These are phyloP conservation scores for Trichoderma afroharzianum DNA, from an alignment of 2,329 filamentous ascomycete species.

Conservation along the genomic window DNA sequence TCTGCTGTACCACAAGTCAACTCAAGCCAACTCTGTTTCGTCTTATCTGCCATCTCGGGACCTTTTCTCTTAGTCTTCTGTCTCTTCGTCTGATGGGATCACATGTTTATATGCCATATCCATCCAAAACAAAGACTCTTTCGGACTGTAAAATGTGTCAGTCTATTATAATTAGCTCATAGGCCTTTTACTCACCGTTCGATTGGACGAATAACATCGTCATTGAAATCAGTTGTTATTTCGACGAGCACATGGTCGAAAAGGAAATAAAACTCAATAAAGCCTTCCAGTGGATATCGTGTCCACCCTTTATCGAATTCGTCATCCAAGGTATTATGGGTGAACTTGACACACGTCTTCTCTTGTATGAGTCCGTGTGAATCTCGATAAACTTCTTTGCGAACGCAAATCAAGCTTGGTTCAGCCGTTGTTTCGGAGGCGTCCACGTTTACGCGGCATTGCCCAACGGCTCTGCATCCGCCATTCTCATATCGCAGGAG, in stretches of 20 bases:
- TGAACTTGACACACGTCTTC: not conserved
- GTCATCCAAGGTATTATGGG: not conserved
- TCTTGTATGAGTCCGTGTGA: not conserved
- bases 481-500: not conserved
- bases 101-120: not conserved
- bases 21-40: not conserved
- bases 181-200: not conserved
- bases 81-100: not conserved
- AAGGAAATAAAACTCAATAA: not conserved
- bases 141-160: not conserved
- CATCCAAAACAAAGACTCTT: not conserved
- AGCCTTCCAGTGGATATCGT: not conserved
- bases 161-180: not conserved
- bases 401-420: not conserved
- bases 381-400: not conserved
- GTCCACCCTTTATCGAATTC: not conserved
- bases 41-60: not conserved
- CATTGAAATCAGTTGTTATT: not conserved
- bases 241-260: not conserved
- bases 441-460: not conserved
- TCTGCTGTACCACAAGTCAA: not conserved
- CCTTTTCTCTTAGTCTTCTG: not conserved
- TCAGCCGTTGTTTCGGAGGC: not conserved
- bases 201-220: not conserved
- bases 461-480: not conserved